These are phyloP conservation scores for Penicillium sp. DNA, from an alignment of 2,329 filamentous ascomycete genomes.

Conservation along the genomic window DNA sequence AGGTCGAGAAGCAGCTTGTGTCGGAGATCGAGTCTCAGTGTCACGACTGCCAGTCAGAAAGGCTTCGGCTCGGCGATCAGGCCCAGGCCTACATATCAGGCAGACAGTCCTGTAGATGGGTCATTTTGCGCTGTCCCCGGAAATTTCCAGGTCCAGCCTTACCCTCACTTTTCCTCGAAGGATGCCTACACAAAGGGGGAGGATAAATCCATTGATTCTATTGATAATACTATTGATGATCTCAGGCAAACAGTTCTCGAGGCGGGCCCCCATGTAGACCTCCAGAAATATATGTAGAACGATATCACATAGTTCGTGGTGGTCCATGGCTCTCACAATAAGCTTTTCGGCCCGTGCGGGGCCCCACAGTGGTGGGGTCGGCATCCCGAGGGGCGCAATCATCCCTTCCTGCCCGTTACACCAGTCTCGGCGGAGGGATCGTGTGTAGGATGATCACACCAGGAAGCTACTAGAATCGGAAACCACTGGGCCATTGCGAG, in stretches of 20 bases:
- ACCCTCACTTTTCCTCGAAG: neutral
- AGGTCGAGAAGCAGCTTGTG: too few species aligned
- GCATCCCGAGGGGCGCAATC: neutral
- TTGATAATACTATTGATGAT: neutral
- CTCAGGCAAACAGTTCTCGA: neutral
- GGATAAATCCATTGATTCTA: neutral
- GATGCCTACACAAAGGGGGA: neutral
- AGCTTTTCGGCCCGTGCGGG: conserved; percentile 14
- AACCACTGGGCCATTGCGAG: too few species aligned
- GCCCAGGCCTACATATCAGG: too few species aligned
- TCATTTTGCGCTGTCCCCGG: too few species aligned
- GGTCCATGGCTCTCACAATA: conserved; percentile 1
- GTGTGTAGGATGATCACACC: too few species aligned
- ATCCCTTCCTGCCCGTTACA: too few species aligned
- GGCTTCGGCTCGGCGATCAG: too few species aligned
- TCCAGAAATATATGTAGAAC: neutral
- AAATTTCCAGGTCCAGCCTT: neutral
- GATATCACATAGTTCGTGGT: neutral
- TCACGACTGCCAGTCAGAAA: too few species aligned
- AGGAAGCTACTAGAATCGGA: too few species aligned
- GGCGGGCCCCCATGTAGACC: neutral
- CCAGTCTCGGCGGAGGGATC: too few species aligned
- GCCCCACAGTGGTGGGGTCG: neutral
- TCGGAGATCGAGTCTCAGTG: too few species aligned
- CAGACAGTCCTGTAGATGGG: too few species aligned